Conservation (phyloP, 2,329 filamentous ascomycete species). For the Fusarium guadeloupense region DNA sequence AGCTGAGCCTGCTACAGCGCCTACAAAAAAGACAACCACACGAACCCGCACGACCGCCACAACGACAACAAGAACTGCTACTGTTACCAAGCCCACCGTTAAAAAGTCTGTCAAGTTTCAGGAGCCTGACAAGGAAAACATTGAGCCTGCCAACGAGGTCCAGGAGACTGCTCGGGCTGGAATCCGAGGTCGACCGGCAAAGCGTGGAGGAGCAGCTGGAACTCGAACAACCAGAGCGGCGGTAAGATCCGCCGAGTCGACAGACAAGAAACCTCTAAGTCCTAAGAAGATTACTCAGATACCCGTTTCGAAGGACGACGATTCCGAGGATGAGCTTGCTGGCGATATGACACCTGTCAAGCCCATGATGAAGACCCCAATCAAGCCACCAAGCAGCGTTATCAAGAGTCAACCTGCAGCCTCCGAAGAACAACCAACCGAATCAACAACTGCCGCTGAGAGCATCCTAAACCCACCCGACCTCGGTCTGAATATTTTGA, state of each 20-base stretch:
- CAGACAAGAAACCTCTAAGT: conserved; percentile 64
- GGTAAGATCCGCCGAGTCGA: conserved; percentile 45
- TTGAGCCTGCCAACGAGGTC: conserved; percentile 54
- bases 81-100: conserved; percentile 54
- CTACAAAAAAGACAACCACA: conserved; percentile 47
- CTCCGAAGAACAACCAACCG: conserved; percentile 25
- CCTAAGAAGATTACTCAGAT: conserved; percentile 73
- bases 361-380: conserved; percentile 64
- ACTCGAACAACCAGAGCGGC: conserved; percentile 49
- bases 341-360: conserved; percentile 61
- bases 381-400: conserved; percentile 56
- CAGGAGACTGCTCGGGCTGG: conserved; percentile 50
- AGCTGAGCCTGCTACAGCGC: conserved; percentile 42
- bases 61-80: conserved; percentile 49
- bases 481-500: conserved; percentile 52
- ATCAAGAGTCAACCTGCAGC: conserved; percentile 17
- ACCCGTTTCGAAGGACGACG: conserved; percentile 57
- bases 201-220: conserved; percentile 48
- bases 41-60: conserved; percentile 43
- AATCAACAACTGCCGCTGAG: conserved; percentile 44
- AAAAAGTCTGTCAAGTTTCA: conserved; percentile 73
- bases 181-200: conserved; percentile 56
- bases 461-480: conserved; percentile 50
- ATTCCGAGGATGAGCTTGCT: conserved; percentile 69
- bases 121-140: conserved; percentile 72